phyloP scores from a whole-genome alignment of 2,329 filamentous ascomycete species.

The Penicillium sp. region DNA sequence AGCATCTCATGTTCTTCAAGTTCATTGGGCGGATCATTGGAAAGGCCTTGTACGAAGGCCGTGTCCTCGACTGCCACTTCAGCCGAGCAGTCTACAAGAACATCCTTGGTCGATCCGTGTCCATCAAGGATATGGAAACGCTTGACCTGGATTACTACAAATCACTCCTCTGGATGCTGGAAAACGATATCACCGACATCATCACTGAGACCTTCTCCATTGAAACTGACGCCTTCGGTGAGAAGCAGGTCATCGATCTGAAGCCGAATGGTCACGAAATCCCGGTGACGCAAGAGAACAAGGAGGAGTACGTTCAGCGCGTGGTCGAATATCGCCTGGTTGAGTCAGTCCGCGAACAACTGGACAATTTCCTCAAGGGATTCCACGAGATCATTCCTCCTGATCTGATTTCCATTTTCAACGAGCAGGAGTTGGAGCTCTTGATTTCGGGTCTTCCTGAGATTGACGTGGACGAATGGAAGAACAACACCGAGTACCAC shows the following conservation, averaged over 20 bases:
- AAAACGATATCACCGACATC: conserved; percentile 97
- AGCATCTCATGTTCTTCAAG: conserved; percentile 98
- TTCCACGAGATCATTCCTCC: conserved; percentile 98
- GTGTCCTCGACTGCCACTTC: conserved; percentile 96
- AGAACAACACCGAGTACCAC: conserved; percentile 97
- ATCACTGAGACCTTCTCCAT: conserved; percentile 95
- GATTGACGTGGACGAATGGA: conserved; percentile 98
- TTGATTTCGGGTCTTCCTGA: conserved; percentile 95
- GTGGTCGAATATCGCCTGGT: conserved; percentile 93
- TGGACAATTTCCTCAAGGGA: conserved; percentile 82
- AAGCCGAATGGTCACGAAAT: conserved; percentile 85
- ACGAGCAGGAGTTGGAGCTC: conserved; percentile 94
- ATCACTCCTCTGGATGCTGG: conserved; percentile 94
- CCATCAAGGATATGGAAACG: conserved; percentile 98
- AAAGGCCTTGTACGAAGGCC: conserved; percentile 93
- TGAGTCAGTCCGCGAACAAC: conserved; percentile 87
- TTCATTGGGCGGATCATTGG: conserved; percentile 98
- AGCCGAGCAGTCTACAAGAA: conserved; percentile 98
- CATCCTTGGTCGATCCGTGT: conserved; percentile 90
- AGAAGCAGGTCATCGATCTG: conserved; percentile 80
- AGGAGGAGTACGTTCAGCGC: conserved; percentile 92
- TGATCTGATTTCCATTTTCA: conserved; percentile 94
- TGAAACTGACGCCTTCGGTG: conserved; percentile 90
- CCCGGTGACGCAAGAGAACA: conserved; percentile 94
- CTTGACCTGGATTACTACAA: conserved; percentile 99